A percentile compares a stretch with the other conserved stretches of the same genome.
These are phyloP conservation scores for Pichia occidentalis DNA, from an alignment of 805 yeast genomes.

Conservation along the genomic window DNA sequence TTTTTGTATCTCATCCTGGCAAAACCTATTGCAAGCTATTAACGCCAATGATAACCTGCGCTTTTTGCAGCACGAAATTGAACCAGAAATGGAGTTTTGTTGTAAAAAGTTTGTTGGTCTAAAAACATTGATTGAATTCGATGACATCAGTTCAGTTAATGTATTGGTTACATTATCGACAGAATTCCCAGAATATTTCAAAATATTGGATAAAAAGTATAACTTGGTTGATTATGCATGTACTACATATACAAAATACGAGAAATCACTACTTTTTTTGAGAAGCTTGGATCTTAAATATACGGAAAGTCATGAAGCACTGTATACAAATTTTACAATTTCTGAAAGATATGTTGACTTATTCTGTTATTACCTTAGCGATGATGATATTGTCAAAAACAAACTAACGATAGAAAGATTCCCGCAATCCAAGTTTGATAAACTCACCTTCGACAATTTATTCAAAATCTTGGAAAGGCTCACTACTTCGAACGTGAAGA, in stretches of 20 bases:
- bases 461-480: slow-evolving; percentile 16
- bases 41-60: slow-evolving; percentile 1
- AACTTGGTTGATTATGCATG: slow-evolving; percentile 19
- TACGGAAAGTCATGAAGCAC: slow-evolving; percentile 14
- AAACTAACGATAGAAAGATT: not conserved
- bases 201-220: slow-evolving; percentile 19
- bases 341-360: slow-evolving; percentile 1
- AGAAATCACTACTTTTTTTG: slow-evolving; percentile 21
- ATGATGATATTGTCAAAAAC: slow-evolving; percentile 1
- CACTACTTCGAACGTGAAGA: slow-evolving; percentile 20
- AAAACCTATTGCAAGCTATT: slow-evolving; percentile 18
- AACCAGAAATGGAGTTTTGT: slow-evolving; percentile 21
- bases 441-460: slow-evolving; percentile 12
- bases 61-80: slow-evolving; percentile 15
- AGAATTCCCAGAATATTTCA: slow-evolving; percentile 18
- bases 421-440: slow-evolving; percentile 8
- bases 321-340: slow-evolving; percentile 19
- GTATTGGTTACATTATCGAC: slow-evolving; percentile 7
- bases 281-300: slow-evolving; percentile 24
- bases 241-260: slow-evolving; percentile 10
- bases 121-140: slow-evolving; percentile 6
- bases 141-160: slow-evolving; percentile 8
- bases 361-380: slow-evolving; percentile 3
- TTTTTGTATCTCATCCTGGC: slow-evolving; percentile 28
- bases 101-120: slow-evolving; percentile 21